A percentile compares a stretch with the other conserved stretches of the same genome.
Conservation (phyloP, 1,284 basidiomycete species). For the Kalmanozyma brasiliensis region DNA sequence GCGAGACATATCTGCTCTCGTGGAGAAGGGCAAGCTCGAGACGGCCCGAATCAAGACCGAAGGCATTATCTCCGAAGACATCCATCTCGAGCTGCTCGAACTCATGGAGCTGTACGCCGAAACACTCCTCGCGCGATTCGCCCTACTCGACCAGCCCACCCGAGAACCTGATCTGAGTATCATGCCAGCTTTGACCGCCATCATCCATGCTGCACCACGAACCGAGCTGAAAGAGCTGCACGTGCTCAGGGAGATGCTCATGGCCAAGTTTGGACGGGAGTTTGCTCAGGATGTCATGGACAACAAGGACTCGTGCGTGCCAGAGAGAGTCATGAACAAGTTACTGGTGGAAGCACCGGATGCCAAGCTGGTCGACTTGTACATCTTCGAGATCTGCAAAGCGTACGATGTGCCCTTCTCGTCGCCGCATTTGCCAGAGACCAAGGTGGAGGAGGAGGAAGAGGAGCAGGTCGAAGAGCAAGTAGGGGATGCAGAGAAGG, state of each 20-base stretch:
- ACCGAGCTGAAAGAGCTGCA: constrained; percentile 83
- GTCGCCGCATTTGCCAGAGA: constrained; percentile 36
- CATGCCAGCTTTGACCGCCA: constrained; percentile 77
- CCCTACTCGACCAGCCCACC: constrained; percentile 82
- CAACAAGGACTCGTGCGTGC: constrained; percentile 81
- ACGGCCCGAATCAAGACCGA: constrained; percentile 85
- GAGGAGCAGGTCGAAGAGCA: constrained; percentile 6
- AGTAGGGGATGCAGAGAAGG: constrained; percentile 8
- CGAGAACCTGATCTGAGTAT: constrained; percentile 85
- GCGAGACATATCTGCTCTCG: constrained; percentile 79
- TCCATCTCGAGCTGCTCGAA: constrained; percentile 73
- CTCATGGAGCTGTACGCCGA: constrained; percentile 93
- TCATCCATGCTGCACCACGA: constrained; percentile 89
- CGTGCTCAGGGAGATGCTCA: constrained; percentile 87
- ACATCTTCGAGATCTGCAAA: constrained; percentile 57
- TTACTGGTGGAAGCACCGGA: constrained; percentile 78
- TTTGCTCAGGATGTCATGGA: constrained; percentile 83
- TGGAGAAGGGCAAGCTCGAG: constrained; percentile 83
- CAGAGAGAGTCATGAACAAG: constrained; percentile 80
- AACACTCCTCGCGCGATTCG: constrained; percentile 89
- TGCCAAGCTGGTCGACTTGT: constrained; percentile 78
- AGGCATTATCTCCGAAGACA: constrained; percentile 83
- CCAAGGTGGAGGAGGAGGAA: constrained; percentile 17
- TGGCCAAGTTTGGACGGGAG: constrained; percentile 91
- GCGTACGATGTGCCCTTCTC: constrained; percentile 58